Evolutionary conservation across 352 stramenopile species (phyloP), one percentile per base, ranked within the genome.

Genomic region (Phytophthora uliginosa): DNA sequence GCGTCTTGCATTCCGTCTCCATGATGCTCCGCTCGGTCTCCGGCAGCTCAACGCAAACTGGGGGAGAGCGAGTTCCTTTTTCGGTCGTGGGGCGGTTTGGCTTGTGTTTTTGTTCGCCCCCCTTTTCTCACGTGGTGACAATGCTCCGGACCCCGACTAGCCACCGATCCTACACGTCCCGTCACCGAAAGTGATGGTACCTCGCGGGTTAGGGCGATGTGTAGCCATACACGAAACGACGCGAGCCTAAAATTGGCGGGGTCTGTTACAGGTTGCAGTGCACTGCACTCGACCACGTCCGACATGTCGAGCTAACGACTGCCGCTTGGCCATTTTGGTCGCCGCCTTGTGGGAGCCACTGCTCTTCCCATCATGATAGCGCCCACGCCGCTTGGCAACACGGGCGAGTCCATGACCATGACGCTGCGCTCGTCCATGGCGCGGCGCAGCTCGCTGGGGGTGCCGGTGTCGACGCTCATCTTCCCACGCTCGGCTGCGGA

Each of bases 1-100:
- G 81, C 67, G 90, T 97, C 86, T 95, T 95, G 85, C 88, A 95
- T 69, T 81, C 74, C 24, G 51, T 71, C 47, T 81, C 74, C 74
- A 76, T 81, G 42, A 51, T 58, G 45, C 15, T 47, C 17, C 42
- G 42, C 42, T 24, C 42, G 18, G 42, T 51, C 42, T 51, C n/a
- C 42, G 42, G 28, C 28, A 31, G 28, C 28, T 31, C 28, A 31
- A 31, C 28, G 28, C 28, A 7, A 31, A 31, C 28, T 31, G 7
- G 42, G 42, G 15, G 48, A n/a, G 34, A 33, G 45, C 17, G 33
- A 59, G 42, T 47, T 55, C 52, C 45, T 59, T 61, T 63, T 22
- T 33, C 38, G 57, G 42, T 18, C 24, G 15, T 42, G 24, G 22
- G 53, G 63, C 26, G 50, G 26, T 52, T 74, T 77, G 58, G 59